phyloP scores from a whole-genome alignment of 2,329 filamentous ascomycete species.

The Claviceps digitariae region DNA sequence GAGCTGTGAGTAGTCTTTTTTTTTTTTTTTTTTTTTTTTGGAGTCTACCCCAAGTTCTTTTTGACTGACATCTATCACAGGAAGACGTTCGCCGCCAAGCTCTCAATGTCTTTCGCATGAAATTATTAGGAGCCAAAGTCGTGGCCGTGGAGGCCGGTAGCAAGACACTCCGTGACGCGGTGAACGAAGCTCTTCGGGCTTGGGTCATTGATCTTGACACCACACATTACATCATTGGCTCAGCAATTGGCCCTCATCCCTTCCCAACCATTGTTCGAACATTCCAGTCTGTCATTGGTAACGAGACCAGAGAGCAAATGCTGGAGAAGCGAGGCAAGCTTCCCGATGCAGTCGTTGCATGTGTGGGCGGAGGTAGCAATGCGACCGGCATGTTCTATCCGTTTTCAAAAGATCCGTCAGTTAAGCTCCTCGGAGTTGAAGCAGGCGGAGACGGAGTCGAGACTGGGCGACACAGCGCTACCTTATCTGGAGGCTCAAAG shows the following conservation, averaged over 20 bases:
- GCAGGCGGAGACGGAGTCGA: constrained; percentile 88
- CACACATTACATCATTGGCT: constrained; percentile 97
- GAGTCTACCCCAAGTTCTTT: no score
- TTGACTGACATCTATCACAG: constrained; percentile 16
- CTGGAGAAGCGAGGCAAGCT: constrained; percentile 70
- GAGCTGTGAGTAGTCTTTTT: constrained; percentile 45
- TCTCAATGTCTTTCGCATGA: constrained; percentile 97
- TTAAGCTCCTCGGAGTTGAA: constrained; percentile 87
- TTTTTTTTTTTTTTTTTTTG: no score
- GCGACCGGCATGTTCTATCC: constrained; percentile 98
- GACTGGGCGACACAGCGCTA: constrained; percentile 74
- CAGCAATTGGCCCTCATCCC: constrained; percentile 91
- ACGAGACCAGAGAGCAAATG: constrained; percentile 92
- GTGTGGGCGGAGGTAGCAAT: constrained; percentile 90
- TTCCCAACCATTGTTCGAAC: constrained; percentile 97
- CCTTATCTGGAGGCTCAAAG: constrained; percentile 71
- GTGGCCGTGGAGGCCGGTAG: constrained; percentile 86
- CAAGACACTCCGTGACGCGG: constrained; percentile 69
- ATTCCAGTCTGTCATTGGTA: constrained; percentile 93
- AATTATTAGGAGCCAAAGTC: constrained; percentile 83
- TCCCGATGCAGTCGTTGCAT: constrained; percentile 91
- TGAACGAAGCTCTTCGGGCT: constrained; percentile 87
- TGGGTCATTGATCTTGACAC: constrained; percentile 91
- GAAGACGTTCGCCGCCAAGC: constrained; percentile 95
- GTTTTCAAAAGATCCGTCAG: constrained; percentile 70